phyloP scores from a whole-genome alignment of 805 yeast species.

The Candida jianshihensis region DNA sequence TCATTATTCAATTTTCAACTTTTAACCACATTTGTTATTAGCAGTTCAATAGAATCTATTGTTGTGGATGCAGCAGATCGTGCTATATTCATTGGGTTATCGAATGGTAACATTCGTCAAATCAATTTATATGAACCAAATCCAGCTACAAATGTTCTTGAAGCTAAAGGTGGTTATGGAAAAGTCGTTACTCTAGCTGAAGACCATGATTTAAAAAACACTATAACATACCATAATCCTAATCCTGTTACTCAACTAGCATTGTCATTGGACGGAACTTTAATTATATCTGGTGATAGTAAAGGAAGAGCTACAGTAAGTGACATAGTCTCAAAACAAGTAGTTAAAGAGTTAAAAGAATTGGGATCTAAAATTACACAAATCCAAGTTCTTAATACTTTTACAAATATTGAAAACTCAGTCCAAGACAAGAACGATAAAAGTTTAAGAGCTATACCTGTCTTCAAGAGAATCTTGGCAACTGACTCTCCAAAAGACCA shows the following conservation, averaged over 20 bases:
- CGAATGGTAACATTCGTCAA: conserved; percentile 51
- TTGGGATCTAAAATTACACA: conserved; percentile 13
- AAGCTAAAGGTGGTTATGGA: conserved; percentile 24
- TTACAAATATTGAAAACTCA: neutral
- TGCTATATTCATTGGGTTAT: conserved; percentile 61
- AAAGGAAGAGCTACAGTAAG: conserved; percentile 59
- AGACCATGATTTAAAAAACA: conserved; percentile 40
- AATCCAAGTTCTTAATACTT: conserved; percentile 12
- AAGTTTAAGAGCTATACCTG: conserved; percentile 41
- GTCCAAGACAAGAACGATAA: conserved; percentile 12
- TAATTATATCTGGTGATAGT: conserved; percentile 64
- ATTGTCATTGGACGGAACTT: conserved; percentile 70
- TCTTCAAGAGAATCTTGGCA: conserved; percentile 52
- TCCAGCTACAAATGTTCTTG: conserved; percentile 20
- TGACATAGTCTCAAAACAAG: conserved; percentile 68
- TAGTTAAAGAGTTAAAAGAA: conserved; percentile 45
- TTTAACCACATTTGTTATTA: conserved; percentile 67
- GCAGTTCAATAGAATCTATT: conserved; percentile 48
- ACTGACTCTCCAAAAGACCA: conserved; percentile 36
- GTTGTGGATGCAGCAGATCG: conserved; percentile 77
- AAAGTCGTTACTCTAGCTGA: conserved; percentile 28
- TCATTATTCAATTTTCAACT: conserved; percentile 38
- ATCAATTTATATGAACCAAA: conserved; percentile 42
- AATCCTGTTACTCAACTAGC: conserved; percentile 42
- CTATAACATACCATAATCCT: conserved; percentile 47